These are phyloP conservation scores for Corynespora cassiicola DNA, from an alignment of 2,329 filamentous ascomycete genomes.

Conservation along the genomic window DNA sequence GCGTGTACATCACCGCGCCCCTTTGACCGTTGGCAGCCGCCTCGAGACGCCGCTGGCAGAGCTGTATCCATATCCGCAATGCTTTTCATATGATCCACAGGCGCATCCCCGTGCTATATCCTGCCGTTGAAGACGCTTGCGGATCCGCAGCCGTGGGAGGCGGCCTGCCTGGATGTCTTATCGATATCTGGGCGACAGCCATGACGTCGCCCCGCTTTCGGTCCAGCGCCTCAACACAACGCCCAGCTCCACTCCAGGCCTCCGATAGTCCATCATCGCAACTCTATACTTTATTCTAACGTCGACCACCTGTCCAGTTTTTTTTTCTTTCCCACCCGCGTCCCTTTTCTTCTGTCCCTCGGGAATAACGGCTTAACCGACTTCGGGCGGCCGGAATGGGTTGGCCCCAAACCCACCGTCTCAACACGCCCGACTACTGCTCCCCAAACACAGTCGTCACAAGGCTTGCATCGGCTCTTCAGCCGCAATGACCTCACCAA, in stretches of 20 bases:
- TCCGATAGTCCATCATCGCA: not conserved
- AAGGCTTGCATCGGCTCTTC: no score
- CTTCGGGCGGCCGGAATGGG: conserved; percentile 7
- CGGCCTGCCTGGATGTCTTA: not conserved
- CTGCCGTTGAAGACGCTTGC: conserved; percentile 1
- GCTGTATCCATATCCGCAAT: no score
- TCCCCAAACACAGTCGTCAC: no score
- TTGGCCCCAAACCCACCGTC: no score
- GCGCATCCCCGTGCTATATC: conserved; percentile 1
- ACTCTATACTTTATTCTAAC: not conserved
- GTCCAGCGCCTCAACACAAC: conserved; percentile 4
- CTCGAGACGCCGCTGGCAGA: not conserved
- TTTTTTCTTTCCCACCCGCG: not conserved
- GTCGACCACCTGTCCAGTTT: not conserved
- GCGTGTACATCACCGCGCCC: not conserved
- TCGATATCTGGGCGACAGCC: not conserved
- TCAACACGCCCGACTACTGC: no score
- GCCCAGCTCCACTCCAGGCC: not conserved
- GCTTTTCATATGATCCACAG: conserved; percentile 5
- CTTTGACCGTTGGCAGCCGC: not conserved
- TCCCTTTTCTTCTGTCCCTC: not conserved
- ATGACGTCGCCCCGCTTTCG: conserved; percentile 9
- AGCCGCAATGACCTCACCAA: no score
- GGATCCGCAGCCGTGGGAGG: conserved; percentile 9
- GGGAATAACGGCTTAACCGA: not conserved